Conservation (phyloP, 2,329 filamentous ascomycete genomes). For the Chaetomiaceae sp. region DNA sequence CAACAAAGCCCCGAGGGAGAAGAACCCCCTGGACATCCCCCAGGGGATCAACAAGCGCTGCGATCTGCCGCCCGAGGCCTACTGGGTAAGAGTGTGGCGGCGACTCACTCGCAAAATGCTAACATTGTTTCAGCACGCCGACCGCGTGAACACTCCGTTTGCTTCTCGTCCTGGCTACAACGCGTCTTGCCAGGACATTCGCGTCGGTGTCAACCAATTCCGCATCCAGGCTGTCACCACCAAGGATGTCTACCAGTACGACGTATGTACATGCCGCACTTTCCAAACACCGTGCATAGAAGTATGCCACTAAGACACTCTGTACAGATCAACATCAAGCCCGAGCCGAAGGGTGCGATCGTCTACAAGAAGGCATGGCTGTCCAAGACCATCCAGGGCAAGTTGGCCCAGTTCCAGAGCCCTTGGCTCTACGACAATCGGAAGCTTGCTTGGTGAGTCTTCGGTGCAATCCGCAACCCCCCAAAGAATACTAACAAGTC, state of each 20-base stretch:
- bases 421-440: conserved; percentile 75
- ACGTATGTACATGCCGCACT: too few relatives aligned
- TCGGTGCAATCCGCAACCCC: neutral
- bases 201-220: conserved; percentile 68
- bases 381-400: conserved; percentile 53
- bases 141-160: conserved; percentile 31
- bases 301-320: conserved; percentile 11
- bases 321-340: conserved; percentile 61
- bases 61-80: conserved; percentile 56
- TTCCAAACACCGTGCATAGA: too few relatives aligned
- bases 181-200: conserved; percentile 49
- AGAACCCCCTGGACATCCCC: conserved; percentile 27
- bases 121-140: conserved; percentile 25
- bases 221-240: conserved; percentile 57
- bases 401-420: conserved; percentile 44
- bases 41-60: conserved; percentile 42
- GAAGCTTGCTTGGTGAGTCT: conserved; percentile 70
- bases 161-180: conserved; percentile 53
- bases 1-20: conserved; percentile 30
- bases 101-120: neutral
- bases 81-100: conserved; percentile 37
- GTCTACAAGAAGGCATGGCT: conserved; percentile 75
- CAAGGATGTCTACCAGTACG: conserved; percentile 72
- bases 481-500: neutral
- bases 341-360: conserved; percentile 55